Base-by-base conservation (phyloP, 1,284 basidiomycete species). In the Coniophora puteana region DNA sequence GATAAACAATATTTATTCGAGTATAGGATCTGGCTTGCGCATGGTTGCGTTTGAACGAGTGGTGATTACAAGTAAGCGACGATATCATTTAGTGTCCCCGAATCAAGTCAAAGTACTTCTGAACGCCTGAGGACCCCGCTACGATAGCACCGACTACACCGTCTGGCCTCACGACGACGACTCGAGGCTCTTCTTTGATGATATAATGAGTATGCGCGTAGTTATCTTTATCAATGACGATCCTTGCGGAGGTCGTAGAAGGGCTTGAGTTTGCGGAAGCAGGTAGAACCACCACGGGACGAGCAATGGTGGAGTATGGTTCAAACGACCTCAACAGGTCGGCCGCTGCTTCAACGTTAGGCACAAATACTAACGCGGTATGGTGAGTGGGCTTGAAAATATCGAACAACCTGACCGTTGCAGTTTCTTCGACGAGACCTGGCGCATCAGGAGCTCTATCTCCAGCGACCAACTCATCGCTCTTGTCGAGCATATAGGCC, bases 391-490 rank as follows among this genome's bases (percentile, higher is more conserved):
- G 33, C 17, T 20, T 18, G 18, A 35, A 35, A 23, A 35, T 20
- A 23, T 35, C 33, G 18, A 35, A 35, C 21, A 35, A 21, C 12
- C 17, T 10, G 8, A 14, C 23, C n/a, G n/a, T n/a, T n/a, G n/a
- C n/a, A n/a, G n/a, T n/a, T n/a, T n/a, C 33, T 20, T 35, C 21
- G 5, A 23, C 33, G n/a, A 21, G 5, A 16, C 23, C 20, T 8
- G 43, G 34, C 6, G 40, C 34, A n/a, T 44, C 43, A 36, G 40
- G 43, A 3, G 43, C 43, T 11, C 43, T 20, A 3, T 44, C 43
- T 5, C 40, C 43, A n/a, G 43, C 43, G 21, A 29, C 14, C 5
- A 44, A 34, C 24, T 20, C 11, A 5, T 17, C 33, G 8, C 34
- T 25, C 2, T 44, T 23, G 14, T 41, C 20, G 5, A 36, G 5